Evolutionary conservation across 805 yeast species (phyloP), one percentile per base, ranked within the genome.

Genomic region (Soucietia sequanensis): DNA sequence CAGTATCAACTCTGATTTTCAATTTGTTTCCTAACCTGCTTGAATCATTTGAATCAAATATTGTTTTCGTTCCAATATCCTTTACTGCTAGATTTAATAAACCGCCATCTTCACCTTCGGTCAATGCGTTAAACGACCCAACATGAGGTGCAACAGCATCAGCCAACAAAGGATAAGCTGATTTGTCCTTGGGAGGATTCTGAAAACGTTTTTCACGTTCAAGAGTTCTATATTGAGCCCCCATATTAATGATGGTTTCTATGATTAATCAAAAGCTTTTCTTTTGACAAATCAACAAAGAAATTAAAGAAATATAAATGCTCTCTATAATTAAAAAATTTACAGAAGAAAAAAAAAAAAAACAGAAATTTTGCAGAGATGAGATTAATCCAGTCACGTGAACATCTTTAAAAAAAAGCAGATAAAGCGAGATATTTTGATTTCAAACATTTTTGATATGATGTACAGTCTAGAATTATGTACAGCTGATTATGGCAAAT

Each of bases 131-230:
- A 72, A 93, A 93, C 2, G 98, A 91, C 6, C 95, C 97, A 37
- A 93, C 77, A 59, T 93, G 99, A 4, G 99, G 99, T 38, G 80
- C 79, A 26, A 93, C 93, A 11, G 99, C 98, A 43, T 88, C 95
- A 39, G 76, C 76, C 23, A 93, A 72, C 26, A 89, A 64, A 11
- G 96, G 96, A 52, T 68, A 91, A 6, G 86, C 86, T 20, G 87
- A 72, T 57, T 84, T 76, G 53, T 86, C 95, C 63, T 78, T 81
- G 33, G 97, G 95, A 30, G 99, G 99, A 56, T 86, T 80, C 49
- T 76, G 75, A 67, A 88, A 93, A 48, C 95, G 76, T 42, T 73
- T 58, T 56, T 91, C 97, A 52, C 96, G 80, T 60, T 89, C 95
- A 50, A 93, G 70, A 29, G 99, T 93, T 57, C 78, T 74, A 56